Conservation (phyloP, 1,139 yeast genomes). For the Suhomyces bokatorum region DNA sequence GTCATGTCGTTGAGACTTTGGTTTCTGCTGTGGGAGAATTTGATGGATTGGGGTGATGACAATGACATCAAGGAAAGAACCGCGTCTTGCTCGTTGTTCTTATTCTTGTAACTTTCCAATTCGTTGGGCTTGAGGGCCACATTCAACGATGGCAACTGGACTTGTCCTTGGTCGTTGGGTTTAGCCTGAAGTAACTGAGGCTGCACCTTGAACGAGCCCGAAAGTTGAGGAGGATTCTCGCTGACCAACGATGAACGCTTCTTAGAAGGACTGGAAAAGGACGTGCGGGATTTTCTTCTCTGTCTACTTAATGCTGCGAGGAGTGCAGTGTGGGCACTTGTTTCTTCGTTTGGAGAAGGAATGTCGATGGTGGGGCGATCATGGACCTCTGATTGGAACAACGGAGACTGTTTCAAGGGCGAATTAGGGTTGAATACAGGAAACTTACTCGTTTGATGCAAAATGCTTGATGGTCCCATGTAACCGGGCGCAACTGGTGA, state of each 20-base stretch:
- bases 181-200: constrained; percentile 2
- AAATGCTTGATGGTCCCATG: background rate
- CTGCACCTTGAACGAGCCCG: constrained; percentile 4
- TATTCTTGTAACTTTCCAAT: constrained; percentile 3
- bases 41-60: constrained; percentile 42
- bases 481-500: constrained; percentile 25
- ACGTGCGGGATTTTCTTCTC: constrained; percentile 23
- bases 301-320: constrained; percentile 42
- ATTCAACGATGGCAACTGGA: constrained; percentile 36
- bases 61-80: constrained; percentile 47
- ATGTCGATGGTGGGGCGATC: constrained; percentile 12
- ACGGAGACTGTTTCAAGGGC: constrained; percentile 29
- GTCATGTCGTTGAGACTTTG: constrained; percentile 31
- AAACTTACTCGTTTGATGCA: constrained; percentile 4
- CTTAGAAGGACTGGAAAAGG: constrained; percentile 17
- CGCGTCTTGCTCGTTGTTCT: constrained; percentile 43
- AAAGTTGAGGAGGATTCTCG: background rate
- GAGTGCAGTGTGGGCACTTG: constrained; percentile 47
- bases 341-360: constrained; percentile 41
- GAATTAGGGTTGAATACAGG: constrained; percentile 10
- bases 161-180: background rate
- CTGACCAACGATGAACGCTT: constrained; percentile 8
- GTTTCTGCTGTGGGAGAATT: constrained; percentile 33
- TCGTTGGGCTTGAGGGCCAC: constrained; percentile 21
- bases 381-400: constrained; percentile 16